phyloP scores from a whole-genome alignment of 352 stramenopile genomes.

The Phytophthora agathidicida region DNA sequence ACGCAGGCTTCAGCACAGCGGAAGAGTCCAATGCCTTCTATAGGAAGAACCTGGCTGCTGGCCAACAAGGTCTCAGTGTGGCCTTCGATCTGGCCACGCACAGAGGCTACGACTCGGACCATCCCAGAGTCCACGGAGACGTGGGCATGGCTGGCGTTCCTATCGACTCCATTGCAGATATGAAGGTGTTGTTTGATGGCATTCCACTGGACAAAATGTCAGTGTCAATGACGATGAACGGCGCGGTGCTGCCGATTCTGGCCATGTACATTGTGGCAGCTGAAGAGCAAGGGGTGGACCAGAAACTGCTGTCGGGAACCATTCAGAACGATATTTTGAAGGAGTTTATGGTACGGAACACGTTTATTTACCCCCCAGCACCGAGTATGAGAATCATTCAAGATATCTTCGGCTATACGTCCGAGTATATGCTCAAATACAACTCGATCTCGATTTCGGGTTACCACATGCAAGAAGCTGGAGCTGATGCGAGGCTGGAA shows the following conservation, averaged over 20 bases:
- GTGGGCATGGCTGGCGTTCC: constrained; percentile 98
- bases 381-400: constrained; percentile 95
- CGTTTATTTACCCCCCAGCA: constrained; percentile 97
- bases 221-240: constrained; percentile 99
- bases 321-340: constrained; percentile 98
- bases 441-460: constrained; percentile 97
- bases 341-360: constrained; percentile 97
- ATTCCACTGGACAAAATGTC: constrained; percentile 97
- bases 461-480: constrained; percentile 99
- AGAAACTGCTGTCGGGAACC: constrained; percentile 82
- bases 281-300: constrained; percentile 94
- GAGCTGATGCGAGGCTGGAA: constrained; percentile 94
- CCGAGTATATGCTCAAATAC: constrained; percentile 97
- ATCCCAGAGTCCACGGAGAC: constrained; percentile 94
- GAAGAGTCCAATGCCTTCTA: constrained; percentile 98
- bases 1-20: constrained; percentile 97
- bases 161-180: constrained; percentile 97
- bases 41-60: constrained; percentile 92
- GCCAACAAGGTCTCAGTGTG: constrained; percentile 92
- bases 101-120: constrained; percentile 97
- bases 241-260: constrained; percentile 95
- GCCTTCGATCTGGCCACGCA: constrained; percentile 99
- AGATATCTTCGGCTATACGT: constrained; percentile 98
- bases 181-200: constrained; percentile 97
- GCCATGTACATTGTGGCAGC: constrained; percentile 97